Conservation (phyloP, 116 monocot genomes). For the Cymodocea nodosa region DNA sequence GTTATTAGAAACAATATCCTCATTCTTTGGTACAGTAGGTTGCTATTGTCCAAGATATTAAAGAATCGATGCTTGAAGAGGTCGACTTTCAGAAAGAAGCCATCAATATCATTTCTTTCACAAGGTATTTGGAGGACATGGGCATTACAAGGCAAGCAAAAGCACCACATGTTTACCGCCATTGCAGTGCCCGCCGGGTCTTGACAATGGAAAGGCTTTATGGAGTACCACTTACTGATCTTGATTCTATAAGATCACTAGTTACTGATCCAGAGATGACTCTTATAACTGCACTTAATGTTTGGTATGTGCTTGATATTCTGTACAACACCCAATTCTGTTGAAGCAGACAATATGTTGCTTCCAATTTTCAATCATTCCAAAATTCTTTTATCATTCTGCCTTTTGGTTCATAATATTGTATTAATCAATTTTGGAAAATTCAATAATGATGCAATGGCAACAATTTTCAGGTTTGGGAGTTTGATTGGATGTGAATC, state of each 20-base stretch:
- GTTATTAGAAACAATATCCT: not conserved
- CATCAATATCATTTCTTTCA: constrained; percentile 69
- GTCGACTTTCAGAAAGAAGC: constrained; percentile 89
- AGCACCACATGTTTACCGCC: constrained; percentile 63
- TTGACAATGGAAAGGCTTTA: constrained; percentile 96
- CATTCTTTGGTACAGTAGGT: constrained; percentile 37
- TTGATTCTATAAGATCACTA: constrained; percentile 79
- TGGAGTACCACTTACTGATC: constrained; percentile 95
- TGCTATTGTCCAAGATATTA: constrained; percentile 74
- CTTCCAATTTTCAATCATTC: not conserved
- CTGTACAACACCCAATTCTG: too few species aligned
- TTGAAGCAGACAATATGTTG: too few species aligned
- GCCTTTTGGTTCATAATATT: not conserved
- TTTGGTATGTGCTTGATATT: constrained; percentile 41
- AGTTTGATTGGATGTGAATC: constrained; percentile 80
- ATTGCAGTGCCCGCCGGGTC: constrained; percentile 66
- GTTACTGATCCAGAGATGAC: constrained; percentile 69
- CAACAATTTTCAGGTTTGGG: constrained; percentile 60
- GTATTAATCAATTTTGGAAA: constrained; percentile 3
- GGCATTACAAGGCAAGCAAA: constrained; percentile 74
- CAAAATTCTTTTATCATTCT: not conserved
- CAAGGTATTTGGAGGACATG: constrained; percentile 61
- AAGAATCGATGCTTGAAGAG: constrained; percentile 94
- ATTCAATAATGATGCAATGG: not conserved
- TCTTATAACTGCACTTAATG: constrained; percentile 88